Evolutionary conservation across 2,329 filamentous ascomycete genomes (phyloP), one percentile per base, ranked within the genome.

Genomic region (Colletotrichum shisoi): DNA sequence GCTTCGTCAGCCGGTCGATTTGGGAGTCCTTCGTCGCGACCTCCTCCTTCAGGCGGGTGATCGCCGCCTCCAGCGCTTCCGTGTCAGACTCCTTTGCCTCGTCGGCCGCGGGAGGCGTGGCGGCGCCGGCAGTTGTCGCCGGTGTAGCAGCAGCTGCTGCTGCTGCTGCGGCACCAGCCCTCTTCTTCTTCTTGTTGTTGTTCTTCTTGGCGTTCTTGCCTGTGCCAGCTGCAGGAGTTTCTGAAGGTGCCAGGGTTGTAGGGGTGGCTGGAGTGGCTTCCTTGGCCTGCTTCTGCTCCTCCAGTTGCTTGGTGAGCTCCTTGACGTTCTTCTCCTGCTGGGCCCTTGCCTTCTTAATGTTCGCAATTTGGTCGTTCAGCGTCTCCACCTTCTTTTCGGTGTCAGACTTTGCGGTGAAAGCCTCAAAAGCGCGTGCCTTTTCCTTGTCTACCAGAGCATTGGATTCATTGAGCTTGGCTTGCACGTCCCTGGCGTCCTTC

Each of bases 151-250:
- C 3, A 15, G 11, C 76, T 62, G 74, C 3, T 4, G 54, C 17
- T 1, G 56, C 13, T 3, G 63, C 21, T 11, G 78, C 76, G 7
- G 77, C 87, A 39, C 84, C 86, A 19, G 86, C 87, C 85, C 96
- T 97, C 82, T 94, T 96, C 76, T 92, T 92, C 71, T 93, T 96
- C 77, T 92, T 94, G 78, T 93, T 96, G 77, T 92, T 94, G 78
- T 93, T 94, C 67, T 84, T 86, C 68, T 82, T 82, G 0, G 51
- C 62, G n/a, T 63, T 67, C 61, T 63, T 64, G 48, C 61, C 56
- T 5, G 27, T 58, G 3, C 77, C 67, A 2, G 74, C 58, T 42
- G 70, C 70, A 9, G 67, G 69, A 9, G 74, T 67, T 17, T 74
- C 68, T 2, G 74, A 69, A 4, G 73, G 67, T 4, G 46, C 53